Conservation (phyloP, 345 rosid genomes). For the Citrus glauca region DNA sequence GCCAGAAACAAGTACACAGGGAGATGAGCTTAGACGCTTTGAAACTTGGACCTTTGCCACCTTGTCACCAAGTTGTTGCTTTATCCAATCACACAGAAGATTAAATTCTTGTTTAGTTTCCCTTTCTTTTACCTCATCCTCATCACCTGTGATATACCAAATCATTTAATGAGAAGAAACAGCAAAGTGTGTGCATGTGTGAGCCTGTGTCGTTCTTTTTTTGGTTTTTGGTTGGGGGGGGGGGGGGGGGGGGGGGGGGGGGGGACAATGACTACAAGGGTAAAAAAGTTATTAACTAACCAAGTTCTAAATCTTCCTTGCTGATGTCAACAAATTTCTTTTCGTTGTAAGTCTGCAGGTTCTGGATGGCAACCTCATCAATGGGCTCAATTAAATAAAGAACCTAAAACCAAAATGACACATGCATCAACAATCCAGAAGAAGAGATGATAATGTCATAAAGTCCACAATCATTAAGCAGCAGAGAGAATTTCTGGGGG, state of each 20-base stretch:
- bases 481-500: not conserved
- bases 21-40: constrained; percentile 86
- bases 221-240: no score
- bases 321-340: constrained; percentile 98
- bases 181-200: not conserved
- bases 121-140: constrained; percentile 91
- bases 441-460: not conserved
- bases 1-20: constrained; percentile 97
- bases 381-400: constrained; percentile 90
- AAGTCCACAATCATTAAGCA: not conserved
- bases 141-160: constrained; percentile 54
- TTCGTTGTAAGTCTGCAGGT: constrained; percentile 91
- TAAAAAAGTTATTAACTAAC: constrained; percentile 32
- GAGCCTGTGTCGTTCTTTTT: no score
- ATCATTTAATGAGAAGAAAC: not conserved
- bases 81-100: constrained; percentile 92
- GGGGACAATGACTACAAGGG: not conserved
- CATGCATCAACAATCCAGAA: constrained; percentile 12
- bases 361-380: constrained; percentile 97
- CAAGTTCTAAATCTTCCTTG: constrained; percentile 95
- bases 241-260: no score
- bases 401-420: constrained; percentile 43
- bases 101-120: constrained; percentile 74
- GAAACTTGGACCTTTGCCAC: constrained; percentile 97
- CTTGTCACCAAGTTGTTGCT: constrained; percentile 94